Evolutionary conservation across 257 asterid species (phyloP).

Genomic region (Solanum neorickii): DNA sequence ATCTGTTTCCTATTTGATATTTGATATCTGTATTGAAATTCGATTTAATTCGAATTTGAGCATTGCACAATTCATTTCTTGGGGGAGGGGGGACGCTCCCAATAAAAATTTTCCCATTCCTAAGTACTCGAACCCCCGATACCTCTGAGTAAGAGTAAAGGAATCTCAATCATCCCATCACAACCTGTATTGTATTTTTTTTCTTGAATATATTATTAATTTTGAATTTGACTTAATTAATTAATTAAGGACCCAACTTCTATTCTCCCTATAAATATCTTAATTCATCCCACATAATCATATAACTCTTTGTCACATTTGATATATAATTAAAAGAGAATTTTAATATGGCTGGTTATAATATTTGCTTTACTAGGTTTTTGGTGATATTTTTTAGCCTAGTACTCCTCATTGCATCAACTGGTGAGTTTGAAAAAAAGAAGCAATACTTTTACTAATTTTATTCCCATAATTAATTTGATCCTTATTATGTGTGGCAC

Average conservation of each 20-base stretch:
- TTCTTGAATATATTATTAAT: not conserved
- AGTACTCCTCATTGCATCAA: not conserved
- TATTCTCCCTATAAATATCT: not conserved
- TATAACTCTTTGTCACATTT: not conserved
- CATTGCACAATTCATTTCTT: rapidly evolving
- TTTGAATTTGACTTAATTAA: not conserved
- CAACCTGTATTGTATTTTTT: not conserved
- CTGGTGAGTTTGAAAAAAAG: not conserved
- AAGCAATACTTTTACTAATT: not conserved
- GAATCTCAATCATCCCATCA: not conserved
- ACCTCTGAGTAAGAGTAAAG: not conserved
- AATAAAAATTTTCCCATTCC: rapidly evolving
- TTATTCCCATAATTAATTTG: not conserved
- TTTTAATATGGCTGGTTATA: not conserved
- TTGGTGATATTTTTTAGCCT: not conserved
- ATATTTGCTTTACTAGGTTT: not conserved
- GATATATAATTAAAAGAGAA: not conserved
- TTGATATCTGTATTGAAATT: not conserved
- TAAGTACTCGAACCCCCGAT: not conserved
- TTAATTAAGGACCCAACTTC: not conserved
- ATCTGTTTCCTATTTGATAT: not conserved
- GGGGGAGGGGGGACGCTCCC: rapidly evolving
- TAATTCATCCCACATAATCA: not conserved
- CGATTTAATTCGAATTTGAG: rapidly evolving
- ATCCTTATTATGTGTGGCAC: not conserved